These are phyloP conservation scores for Paramecium sonneborni DNA, from an alignment of 73 alveolate genomes.

Conservation along the genomic window DNA sequence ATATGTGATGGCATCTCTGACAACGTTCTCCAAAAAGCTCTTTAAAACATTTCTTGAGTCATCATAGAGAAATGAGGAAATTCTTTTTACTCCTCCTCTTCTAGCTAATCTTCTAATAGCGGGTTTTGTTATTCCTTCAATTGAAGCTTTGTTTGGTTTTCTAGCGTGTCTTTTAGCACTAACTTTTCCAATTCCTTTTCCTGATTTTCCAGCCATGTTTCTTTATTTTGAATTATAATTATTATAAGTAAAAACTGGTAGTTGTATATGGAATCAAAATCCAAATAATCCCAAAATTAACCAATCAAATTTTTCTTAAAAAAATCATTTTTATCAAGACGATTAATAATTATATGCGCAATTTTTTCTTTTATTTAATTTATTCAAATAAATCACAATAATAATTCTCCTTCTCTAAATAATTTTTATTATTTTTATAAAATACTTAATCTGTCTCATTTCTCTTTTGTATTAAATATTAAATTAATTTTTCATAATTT, in stretches of 20 bases:
- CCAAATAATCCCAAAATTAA: neutral
- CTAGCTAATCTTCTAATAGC: slow-evolving; percentile 94
- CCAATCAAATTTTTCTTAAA: slow-evolving; percentile 6
- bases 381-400: neutral
- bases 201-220: slow-evolving; percentile 66
- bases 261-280: neutral
- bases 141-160: slow-evolving; percentile 73
- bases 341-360: neutral
- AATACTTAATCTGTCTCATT: neutral
- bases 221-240: neutral
- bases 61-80: slow-evolving; percentile 79
- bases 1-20: slow-evolving; percentile 82
- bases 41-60: slow-evolving; percentile 82
- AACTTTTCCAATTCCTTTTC: slow-evolving; percentile 76
- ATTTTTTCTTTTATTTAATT: neutral
- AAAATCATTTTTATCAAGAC: neutral
- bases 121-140: slow-evolving; percentile 86
- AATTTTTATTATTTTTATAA: neutral
- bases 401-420: neutral
- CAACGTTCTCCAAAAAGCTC: slow-evolving; percentile 80
- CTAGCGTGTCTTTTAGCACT: slow-evolving; percentile 78
- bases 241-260: neutral
- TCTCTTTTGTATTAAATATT: neutral
- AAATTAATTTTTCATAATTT: neutral
- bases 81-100: slow-evolving; percentile 93